Percentiles rank a stretch among this genome's conserved stretches.
phyloP scores from a whole-genome alignment of 352 stramenopile genomes.

The Phytopythium aichiense region DNA sequence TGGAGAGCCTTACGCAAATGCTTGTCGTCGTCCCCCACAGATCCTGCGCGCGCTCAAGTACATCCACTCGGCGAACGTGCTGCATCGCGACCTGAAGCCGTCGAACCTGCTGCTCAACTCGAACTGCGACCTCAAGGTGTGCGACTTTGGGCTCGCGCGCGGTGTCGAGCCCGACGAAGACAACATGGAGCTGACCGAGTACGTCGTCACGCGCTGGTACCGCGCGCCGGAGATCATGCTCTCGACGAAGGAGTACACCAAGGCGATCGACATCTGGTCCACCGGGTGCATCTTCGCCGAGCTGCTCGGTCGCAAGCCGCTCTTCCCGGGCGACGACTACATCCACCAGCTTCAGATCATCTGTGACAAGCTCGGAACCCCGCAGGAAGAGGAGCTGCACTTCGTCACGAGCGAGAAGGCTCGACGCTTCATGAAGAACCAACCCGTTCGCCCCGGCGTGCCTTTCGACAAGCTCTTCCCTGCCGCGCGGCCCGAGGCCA shows the following conservation, averaged over 20 bases:
- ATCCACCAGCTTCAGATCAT: conserved; percentile 99
- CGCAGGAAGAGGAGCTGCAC: conserved; percentile 81
- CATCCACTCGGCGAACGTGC: conserved; percentile 92
- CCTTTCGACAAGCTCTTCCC: conserved; percentile 75
- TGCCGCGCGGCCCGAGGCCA: conserved; percentile 53
- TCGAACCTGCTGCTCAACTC: conserved; percentile 96
- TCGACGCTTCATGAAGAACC: conserved; percentile 82
- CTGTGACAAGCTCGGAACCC: conserved; percentile 88
- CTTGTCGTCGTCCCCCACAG: conserved; percentile 30
- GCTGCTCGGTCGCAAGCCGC: conserved; percentile 82
- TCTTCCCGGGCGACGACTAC: conserved; percentile 98
- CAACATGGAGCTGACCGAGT: conserved; percentile 91
- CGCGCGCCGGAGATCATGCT: conserved; percentile 96
- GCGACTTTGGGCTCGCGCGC: conserved; percentile 89
- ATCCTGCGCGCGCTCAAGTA: conserved; percentile 95
- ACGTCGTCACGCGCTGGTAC: conserved; percentile 94
- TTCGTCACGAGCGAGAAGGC: conserved; percentile 92
- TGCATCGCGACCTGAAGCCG: conserved; percentile 97
- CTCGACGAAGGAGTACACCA: conserved; percentile 94
- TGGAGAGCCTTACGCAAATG: neutral
- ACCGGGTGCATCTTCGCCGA: conserved; percentile 94
- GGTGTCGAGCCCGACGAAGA: conserved; percentile 79
- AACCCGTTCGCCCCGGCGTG: conserved; percentile 65
- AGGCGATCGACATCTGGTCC: conserved; percentile 96
- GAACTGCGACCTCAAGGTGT: conserved; percentile 92